A percentile compares a stretch with the other conserved stretches of the same genome.
These are phyloP conservation scores for Combretum micranthum DNA, from an alignment of 345 rosid genomes.

Conservation along the genomic window DNA sequence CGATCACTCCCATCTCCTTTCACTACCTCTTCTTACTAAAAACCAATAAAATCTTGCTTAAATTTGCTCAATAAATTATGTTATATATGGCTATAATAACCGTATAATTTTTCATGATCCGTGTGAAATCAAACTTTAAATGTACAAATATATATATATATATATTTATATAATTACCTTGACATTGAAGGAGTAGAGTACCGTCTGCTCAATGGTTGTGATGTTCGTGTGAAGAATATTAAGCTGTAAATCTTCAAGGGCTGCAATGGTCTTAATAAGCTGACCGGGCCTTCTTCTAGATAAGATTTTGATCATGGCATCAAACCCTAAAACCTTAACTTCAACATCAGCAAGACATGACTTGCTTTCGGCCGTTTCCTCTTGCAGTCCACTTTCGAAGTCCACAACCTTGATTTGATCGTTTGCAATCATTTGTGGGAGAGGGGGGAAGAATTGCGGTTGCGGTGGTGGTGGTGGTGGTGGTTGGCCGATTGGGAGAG, in stretches of 20 bases:
- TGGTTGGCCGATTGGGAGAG: slow-evolving; percentile 25
- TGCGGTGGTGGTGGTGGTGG: slow-evolving; percentile 20
- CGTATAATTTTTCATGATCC: no score
- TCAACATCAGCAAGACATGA: slow-evolving; percentile 83
- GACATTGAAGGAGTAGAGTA: slow-evolving; percentile 88
- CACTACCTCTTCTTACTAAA: no score
- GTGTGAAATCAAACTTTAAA: no score
- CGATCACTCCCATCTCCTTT: no score
- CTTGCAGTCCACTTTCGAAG: slow-evolving; percentile 38
- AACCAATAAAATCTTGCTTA: no score
- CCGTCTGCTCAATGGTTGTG: slow-evolving; percentile 94
- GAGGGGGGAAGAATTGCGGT: slow-evolving; percentile 26
- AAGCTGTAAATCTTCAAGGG: slow-evolving; percentile 88
- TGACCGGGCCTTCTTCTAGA: slow-evolving; percentile 92
- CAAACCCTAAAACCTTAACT: slow-evolving; percentile 85
- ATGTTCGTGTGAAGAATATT: slow-evolving; percentile 86
- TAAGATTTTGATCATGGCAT: slow-evolving; percentile 89
- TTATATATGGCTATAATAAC: no score
- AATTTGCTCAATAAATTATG: no score
- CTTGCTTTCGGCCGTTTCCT: slow-evolving; percentile 84
- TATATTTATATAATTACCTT: slow-evolving; percentile 37
- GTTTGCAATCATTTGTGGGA: slow-evolving; percentile 13
- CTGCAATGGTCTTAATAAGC: slow-evolving; percentile 71
- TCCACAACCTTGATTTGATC: slow-evolving; percentile 37
- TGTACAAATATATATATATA: not conserved